Evolutionary conservation across 306 rosid genomes (phyloP).

Genomic region (Potentilla sterilis): DNA sequence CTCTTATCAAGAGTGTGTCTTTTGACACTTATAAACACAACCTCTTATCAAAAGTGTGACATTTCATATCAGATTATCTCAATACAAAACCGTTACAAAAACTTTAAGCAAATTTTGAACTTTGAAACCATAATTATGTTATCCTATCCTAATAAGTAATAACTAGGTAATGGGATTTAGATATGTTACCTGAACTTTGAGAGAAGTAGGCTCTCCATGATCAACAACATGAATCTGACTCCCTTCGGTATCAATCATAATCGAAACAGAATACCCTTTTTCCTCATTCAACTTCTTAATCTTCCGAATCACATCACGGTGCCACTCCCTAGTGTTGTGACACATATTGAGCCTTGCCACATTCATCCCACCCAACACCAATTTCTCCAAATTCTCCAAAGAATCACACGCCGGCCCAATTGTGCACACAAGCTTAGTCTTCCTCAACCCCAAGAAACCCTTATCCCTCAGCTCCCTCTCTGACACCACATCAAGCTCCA

Average conservation of each 20-base stretch:
- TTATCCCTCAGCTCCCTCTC: constrained; percentile 70
- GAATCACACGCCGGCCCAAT: constrained; percentile 74
- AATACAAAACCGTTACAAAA: background rate
- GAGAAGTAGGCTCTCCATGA: constrained; percentile 79
- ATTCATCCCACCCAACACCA: constrained; percentile 85
- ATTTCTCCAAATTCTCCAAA: constrained; percentile 65
- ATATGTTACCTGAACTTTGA: constrained; percentile 65
- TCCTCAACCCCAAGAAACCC: constrained; percentile 79
- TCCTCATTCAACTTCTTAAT: constrained; percentile 71
- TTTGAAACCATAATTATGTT: background rate
- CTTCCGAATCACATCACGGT: constrained; percentile 60
- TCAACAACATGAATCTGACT: constrained; percentile 86
- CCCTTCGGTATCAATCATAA: constrained; percentile 93
- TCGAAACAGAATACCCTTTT: constrained; percentile 63
- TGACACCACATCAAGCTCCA: constrained; percentile 67
- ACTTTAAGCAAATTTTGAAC: background rate
- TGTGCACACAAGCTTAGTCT: constrained; percentile 86
- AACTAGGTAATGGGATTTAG: background rate
- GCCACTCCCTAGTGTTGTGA: constrained; percentile 82
- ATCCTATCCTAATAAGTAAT: background rate
- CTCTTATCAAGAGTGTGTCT: background rate
- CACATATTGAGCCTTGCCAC: constrained; percentile 93
- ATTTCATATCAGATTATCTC: background rate
- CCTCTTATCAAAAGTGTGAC: background rate
- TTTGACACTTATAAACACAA: background rate